Percentiles rank a stretch among this genome's conserved stretches.
phyloP scores from a whole-genome alignment of 2,329 filamentous ascomycete genomes.

The Diplodia intermedia region DNA sequence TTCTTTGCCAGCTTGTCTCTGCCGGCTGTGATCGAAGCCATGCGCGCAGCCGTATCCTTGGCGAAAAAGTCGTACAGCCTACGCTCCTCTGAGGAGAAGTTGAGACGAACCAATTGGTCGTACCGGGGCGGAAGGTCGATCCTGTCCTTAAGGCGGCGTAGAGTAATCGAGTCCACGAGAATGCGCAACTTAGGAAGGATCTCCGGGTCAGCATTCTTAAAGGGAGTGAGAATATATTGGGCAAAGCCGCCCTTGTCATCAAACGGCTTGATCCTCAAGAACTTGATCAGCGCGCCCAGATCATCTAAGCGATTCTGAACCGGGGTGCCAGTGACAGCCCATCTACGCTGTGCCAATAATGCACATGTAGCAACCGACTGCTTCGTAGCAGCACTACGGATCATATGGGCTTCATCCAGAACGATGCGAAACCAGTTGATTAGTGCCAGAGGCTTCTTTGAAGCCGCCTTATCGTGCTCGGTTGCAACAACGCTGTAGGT shows the following conservation, averaged over 20 bases:
- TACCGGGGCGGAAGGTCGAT: constrained; percentile 79
- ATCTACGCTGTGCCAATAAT: constrained; percentile 80
- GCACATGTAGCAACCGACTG: constrained; percentile 86
- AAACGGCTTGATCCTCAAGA: constrained; percentile 84
- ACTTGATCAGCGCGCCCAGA: constrained; percentile 83
- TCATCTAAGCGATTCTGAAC: constrained; percentile 95
- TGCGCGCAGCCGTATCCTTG: constrained; percentile 77
- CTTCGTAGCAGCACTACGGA: constrained; percentile 81
- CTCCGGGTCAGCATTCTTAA: constrained; percentile 84
- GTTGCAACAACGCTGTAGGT: constrained; percentile 89
- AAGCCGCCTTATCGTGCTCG: constrained; percentile 69
- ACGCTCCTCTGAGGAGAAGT: constrained; percentile 77
- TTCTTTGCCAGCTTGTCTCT: constrained; percentile 76
- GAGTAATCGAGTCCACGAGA: constrained; percentile 91
- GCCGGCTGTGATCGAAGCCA: constrained; percentile 74
- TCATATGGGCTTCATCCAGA: constrained; percentile 92
- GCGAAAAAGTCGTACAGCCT: constrained; percentile 85
- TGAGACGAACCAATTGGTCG: constrained; percentile 75
- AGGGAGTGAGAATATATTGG: constrained; percentile 80
- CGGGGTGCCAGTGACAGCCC: constrained; percentile 97
- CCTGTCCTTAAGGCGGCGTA: constrained; percentile 84
- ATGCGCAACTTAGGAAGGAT: constrained; percentile 86
- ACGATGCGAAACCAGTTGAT: constrained; percentile 94
- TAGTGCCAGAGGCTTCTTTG: constrained; percentile 71
- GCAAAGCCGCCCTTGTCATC: constrained; percentile 78